Evolutionary conservation across 305 asterid genomes (phyloP).

Genomic region (Euphrasia arctica): DNA sequence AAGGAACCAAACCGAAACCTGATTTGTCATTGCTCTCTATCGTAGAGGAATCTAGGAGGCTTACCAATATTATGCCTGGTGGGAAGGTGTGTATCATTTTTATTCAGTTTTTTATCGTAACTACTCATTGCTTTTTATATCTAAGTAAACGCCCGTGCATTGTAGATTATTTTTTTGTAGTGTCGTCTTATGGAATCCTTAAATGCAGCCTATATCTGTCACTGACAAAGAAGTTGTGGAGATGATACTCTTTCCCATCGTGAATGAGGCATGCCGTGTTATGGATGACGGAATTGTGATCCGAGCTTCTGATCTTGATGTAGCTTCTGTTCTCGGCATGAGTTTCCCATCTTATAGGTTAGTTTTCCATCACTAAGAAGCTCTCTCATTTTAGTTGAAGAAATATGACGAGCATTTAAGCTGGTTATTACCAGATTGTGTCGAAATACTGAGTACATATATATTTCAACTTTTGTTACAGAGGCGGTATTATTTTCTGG

Average conservation of each 20-base stretch:
- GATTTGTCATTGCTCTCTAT: slow-evolving; percentile 68
- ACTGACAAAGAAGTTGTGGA: slow-evolving; percentile 66
- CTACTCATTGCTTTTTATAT: not conserved
- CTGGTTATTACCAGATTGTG: not conserved
- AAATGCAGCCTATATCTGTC: slow-evolving; percentile 51
- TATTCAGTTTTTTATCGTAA: not conserved
- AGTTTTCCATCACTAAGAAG: not conserved
- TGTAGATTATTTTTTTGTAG: not conserved
- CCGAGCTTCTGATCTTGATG: slow-evolving; percentile 72
- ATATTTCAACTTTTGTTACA: slow-evolving; percentile 38
- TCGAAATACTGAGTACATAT: not conserved
- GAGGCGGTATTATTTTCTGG: slow-evolving; percentile 96
- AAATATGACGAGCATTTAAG: not conserved
- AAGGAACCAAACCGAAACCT: slow-evolving; percentile 77
- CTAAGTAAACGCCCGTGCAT: not conserved
- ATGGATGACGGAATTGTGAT: slow-evolving; percentile 60
- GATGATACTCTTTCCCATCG: slow-evolving; percentile 74
- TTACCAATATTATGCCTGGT: slow-evolving; percentile 57
- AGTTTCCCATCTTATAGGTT: slow-evolving; percentile 72
- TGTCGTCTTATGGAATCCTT: slow-evolving; percentile 7
- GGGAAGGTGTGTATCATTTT: slow-evolving; percentile 49
- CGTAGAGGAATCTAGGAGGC: slow-evolving; percentile 71
- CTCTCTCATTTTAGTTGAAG: not conserved
- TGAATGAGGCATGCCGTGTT: slow-evolving; percentile 69
- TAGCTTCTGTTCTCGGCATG: slow-evolving; percentile 75